Conservation (phyloP, 2,329 filamentous ascomycete genomes). For the Verticillium nubilum region DNA sequence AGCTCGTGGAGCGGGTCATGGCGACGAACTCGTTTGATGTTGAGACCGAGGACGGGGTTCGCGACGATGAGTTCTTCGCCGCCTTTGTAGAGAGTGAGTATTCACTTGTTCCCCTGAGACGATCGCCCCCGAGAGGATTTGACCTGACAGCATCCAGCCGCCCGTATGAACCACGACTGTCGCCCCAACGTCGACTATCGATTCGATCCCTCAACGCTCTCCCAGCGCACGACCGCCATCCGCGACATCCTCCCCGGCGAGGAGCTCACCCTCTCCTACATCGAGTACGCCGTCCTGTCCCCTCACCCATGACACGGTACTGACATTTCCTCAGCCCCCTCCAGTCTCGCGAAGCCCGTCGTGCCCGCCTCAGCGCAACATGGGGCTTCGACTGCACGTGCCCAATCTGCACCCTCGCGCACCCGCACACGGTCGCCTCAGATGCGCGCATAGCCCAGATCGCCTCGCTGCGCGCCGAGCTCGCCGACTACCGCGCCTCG, state of each 20-base stretch:
- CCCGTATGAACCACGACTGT: constrained; percentile 40
- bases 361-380: constrained; percentile 19
- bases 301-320: background rate
- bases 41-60: constrained; percentile 20
- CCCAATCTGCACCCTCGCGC: constrained; percentile 26
- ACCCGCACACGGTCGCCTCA: constrained; percentile 21
- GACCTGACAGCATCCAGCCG: constrained; percentile 16
- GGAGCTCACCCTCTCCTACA: constrained; percentile 37
- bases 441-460: constrained; percentile 32
- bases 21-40: constrained; percentile 34
- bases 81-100: constrained; percentile 31
- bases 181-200: constrained; percentile 38
- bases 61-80: constrained; percentile 25
- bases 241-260: constrained; percentile 34
- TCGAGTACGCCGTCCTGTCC: constrained; percentile 20
- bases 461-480: constrained; percentile 18
- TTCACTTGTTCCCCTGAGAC: accelerated
- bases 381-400: constrained; percentile 38
- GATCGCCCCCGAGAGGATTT: background rate
- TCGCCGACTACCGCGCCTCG: constrained; percentile 21
- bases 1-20: constrained; percentile 27
- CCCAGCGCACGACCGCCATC: constrained; percentile 31
- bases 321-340: constrained; percentile 19
- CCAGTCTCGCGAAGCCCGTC: constrained; percentile 21
- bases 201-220: constrained; percentile 30